Evolutionary conservation across 169 alveolate species (phyloP).

Genomic region (Toxoplasma gondii): DNA sequence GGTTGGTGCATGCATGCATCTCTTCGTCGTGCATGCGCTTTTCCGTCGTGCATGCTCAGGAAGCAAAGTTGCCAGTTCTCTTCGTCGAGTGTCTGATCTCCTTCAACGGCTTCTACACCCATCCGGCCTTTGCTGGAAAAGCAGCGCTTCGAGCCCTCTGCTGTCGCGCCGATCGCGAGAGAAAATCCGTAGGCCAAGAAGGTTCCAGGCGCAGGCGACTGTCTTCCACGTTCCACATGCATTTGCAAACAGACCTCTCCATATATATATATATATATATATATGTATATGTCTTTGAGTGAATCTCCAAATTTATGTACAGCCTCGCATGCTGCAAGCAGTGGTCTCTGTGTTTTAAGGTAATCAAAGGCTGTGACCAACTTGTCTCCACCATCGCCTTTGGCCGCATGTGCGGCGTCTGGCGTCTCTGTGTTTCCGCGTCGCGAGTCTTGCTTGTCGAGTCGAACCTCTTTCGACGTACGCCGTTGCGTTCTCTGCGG

Average conservation of each 20-base stretch:
- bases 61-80: neutral
- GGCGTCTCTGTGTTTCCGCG: too few relatives aligned
- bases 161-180: neutral
- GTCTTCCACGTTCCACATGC: neutral
- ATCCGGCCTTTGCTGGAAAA: constrained; percentile 40
- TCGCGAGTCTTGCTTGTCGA: neutral
- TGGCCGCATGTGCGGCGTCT: neutral
- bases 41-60: constrained; percentile 30
- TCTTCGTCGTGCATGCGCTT: too few relatives aligned
- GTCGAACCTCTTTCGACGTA: neutral
- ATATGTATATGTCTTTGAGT: neutral
- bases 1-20: too few relatives aligned
- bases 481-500: too few relatives aligned
- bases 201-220: neutral
- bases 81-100: constrained; percentile 34
- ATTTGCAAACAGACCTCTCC: neutral
- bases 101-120: constrained; percentile 22
- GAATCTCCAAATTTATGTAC: too few relatives aligned
- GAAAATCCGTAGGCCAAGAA: neutral
- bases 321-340: too few relatives aligned
- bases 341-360: too few relatives aligned
- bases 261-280: constrained; percentile 11
- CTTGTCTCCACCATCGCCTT: neutral
- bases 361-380: too few relatives aligned
- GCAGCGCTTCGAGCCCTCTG: neutral